Evolutionary conservation across 2,329 filamentous ascomycete species (phyloP).

Genomic region (Cladosporium cucumerinum): DNA sequence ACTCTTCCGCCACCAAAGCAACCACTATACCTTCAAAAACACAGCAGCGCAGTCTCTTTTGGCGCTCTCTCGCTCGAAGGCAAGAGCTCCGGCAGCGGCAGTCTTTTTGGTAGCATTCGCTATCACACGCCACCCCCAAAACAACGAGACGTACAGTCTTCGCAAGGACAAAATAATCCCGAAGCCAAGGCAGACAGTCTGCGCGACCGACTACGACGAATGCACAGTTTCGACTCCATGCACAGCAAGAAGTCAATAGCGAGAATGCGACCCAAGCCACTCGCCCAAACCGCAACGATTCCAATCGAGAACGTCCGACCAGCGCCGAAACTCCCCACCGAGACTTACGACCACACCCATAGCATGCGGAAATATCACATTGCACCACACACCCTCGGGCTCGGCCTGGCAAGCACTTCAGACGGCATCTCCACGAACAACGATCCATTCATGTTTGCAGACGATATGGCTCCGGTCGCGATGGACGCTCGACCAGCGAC

Average conservation of each 20-base stretch:
- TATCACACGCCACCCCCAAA: slow-evolving; percentile 26
- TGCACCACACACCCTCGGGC: slow-evolving; percentile 26
- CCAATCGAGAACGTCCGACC: neutral
- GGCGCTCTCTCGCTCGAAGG: slow-evolving; percentile 22
- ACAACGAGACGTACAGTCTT: neutral
- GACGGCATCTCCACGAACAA: neutral
- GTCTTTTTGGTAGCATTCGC: slow-evolving; percentile 23
- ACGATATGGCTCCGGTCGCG: neutral
- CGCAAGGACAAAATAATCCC: slow-evolving; percentile 15
- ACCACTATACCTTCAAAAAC: slow-evolving; percentile 19
- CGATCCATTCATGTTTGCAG: neutral
- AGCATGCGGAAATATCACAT: slow-evolving; percentile 17
- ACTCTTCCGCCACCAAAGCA: slow-evolving; percentile 9
- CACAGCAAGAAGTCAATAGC: slow-evolving; percentile 22
- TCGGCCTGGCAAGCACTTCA: slow-evolving; percentile 24
- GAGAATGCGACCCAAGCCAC: neutral
- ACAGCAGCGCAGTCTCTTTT: slow-evolving; percentile 27
- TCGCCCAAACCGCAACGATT: neutral
- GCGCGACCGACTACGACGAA: slow-evolving; percentile 25
- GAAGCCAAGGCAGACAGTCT: slow-evolving; percentile 18
- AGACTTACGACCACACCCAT: neutral
- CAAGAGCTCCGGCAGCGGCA: slow-evolving; percentile 11
- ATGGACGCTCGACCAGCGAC: slow-evolving; percentile 18
- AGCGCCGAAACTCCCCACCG: neutral
- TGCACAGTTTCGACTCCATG: slow-evolving; percentile 31